Base-by-base conservation (phyloP, 345 rosid species). In the Salix udensis region DNA sequence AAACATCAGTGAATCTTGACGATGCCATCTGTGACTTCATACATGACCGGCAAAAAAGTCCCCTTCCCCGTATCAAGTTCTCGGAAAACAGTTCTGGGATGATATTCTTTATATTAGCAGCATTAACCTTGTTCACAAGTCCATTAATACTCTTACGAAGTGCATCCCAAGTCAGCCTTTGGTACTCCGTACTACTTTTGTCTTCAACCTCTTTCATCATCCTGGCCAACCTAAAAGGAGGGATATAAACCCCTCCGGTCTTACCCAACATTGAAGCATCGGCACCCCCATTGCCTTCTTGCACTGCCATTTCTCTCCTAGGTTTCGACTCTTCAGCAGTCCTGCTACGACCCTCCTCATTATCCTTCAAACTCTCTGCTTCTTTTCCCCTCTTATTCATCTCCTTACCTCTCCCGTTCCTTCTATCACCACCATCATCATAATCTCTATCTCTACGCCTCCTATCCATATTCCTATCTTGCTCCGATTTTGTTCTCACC, bases 1-100 rank as follows among this genome's bases (percentile, higher is more conserved):
- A 93, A 36, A 96, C 94, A 82, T 93, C 91, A 0, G 99, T 96
- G 79, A 91, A 93, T 26, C 90, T 89, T 1, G 99, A 93, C 71
- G 98, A 95, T 23, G 99, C 98, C 96, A 95, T 91, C 75, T 95
- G 99, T 28, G 99, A 95, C 79, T 96, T 95, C 94, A 93, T 86
- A 82, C 97, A 96, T 0, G 96, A 93, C 28, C 97, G 88, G 74
- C 97, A 91, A 76, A 95, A 93, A 37, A 95, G 92, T 65, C 97
- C 99, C 65, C 98, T 88, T 68, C 98, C 98, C 40, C 98, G 82
- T 61, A 95, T 91, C 79, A 95, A 73, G 82, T 95, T 95, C 84
- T 95, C 97, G 0, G 94, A 91, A 72, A 95, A 93, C 69, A 95
- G 86, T 75, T 91, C 96, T 6, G 93, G 97, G 37, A 93, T 88